Percentiles rank a stretch among this genome's conserved stretches.
phyloP scores from a whole-genome alignment of 805 yeast species.

The Pichia insulana region DNA sequence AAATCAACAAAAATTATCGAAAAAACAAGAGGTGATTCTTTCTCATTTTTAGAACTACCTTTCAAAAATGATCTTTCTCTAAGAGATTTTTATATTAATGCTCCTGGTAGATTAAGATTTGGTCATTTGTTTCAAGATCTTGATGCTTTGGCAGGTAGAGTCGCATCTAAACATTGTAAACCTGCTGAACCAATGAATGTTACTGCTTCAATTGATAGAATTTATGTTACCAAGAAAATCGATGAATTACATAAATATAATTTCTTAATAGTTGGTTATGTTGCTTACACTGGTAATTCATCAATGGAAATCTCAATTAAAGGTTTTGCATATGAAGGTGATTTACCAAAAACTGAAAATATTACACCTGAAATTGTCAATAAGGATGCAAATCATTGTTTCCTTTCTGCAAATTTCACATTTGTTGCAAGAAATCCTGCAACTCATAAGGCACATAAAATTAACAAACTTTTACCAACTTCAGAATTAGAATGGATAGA shows the following conservation, averaged over 20 bases:
- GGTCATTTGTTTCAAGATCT: conserved; percentile 93
- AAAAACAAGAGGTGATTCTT: conserved; percentile 70
- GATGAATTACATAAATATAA: conserved; percentile 70
- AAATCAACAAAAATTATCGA: conserved; percentile 63
- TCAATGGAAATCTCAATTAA: conserved; percentile 92
- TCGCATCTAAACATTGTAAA: conserved; percentile 85
- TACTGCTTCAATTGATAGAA: conserved; percentile 90
- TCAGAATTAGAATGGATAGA: conserved; percentile 73
- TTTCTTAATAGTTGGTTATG: conserved; percentile 81
- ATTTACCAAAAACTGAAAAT: conserved; percentile 32
- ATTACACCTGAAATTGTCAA: conserved; percentile 51
- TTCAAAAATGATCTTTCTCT: conserved; percentile 77
- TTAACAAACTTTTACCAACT: conserved; percentile 70
- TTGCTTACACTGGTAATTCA: conserved; percentile 89
- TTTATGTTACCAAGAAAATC: conserved; percentile 75
- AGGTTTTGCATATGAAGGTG: conserved; percentile 67
- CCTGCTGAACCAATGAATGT: conserved; percentile 95
- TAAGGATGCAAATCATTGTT: conserved; percentile 48
- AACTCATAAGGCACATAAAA: conserved; percentile 83
- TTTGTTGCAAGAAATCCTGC: conserved; percentile 93
- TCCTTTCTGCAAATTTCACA: conserved; percentile 84
- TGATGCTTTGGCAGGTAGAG: conserved; percentile 90
- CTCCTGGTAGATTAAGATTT: conserved; percentile 83
- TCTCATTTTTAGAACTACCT: conserved; percentile 61
- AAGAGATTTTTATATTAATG: conserved; percentile 81